Conservation (phyloP, 768 basidiomycete genomes). For the Cystofilobasidium capitatum region DNA sequence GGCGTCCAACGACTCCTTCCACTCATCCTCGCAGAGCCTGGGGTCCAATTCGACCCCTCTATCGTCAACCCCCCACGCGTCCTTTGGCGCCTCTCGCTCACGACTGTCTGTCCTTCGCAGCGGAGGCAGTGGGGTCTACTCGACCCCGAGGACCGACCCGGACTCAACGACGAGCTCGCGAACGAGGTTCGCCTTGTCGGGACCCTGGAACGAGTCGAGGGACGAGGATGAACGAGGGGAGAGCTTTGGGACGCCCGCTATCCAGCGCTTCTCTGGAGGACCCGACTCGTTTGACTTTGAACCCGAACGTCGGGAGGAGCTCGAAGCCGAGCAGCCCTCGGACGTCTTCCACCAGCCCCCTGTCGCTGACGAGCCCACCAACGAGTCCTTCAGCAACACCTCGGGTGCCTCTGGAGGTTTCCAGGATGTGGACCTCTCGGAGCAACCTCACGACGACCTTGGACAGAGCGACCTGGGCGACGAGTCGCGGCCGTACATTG, state of each 20-base stretch:
- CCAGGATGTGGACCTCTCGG: neutral
- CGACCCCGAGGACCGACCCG: neutral
- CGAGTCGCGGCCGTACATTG: neutral
- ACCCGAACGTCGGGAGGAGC: neutral
- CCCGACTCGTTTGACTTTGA: neutral
- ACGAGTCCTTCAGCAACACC: neutral
- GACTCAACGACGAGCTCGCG: conserved; percentile 4
- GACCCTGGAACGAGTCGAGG: neutral
- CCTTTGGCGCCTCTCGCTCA: neutral
- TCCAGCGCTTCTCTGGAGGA: neutral
- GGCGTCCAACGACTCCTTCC: neutral
- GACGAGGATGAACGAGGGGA: neutral
- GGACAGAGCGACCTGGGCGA: neutral
- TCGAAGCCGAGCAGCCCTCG: conserved; percentile 7
- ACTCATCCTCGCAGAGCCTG: neutral
- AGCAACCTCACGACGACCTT: neutral
- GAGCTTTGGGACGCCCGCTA: neutral
- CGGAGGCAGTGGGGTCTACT: conserved; percentile 7
- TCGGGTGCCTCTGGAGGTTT: neutral
- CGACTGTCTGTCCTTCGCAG: neutral
- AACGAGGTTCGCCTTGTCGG: neutral
- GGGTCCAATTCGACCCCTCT: neutral
- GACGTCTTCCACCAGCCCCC: neutral
- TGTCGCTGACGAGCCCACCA: neutral
- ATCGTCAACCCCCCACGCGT: conserved; percentile 12